These are phyloP conservation scores for Sugiyamaella valdiviana DNA, from an alignment of 805 yeast species.

Conservation along the genomic window DNA sequence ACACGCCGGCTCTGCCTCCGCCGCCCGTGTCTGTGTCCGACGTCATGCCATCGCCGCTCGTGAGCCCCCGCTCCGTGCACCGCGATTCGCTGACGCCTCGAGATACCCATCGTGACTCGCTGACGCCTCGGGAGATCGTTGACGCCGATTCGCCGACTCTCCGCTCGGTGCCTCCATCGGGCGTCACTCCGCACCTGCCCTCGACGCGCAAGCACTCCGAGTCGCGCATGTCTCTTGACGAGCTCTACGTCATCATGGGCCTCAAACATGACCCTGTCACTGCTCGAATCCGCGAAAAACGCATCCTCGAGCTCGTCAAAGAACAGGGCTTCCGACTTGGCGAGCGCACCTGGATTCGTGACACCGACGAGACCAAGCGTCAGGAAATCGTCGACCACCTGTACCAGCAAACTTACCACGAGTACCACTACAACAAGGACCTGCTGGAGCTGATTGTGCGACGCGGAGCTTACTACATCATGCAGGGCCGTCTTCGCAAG, in stretches of 20 bases:
- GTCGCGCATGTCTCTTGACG: slow-evolving; percentile 34
- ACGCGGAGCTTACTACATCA: slow-evolving; percentile 71
- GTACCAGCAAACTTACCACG: slow-evolving; percentile 40
- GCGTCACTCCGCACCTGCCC: neutral
- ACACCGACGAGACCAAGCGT: slow-evolving; percentile 54
- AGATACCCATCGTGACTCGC: neutral
- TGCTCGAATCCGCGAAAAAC: slow-evolving; percentile 35
- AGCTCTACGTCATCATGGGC: slow-evolving; percentile 36
- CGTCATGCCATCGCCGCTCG: neutral
- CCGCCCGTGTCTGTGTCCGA: neutral
- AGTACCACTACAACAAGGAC: slow-evolving; percentile 48
- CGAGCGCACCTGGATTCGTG: slow-evolving; percentile 78
- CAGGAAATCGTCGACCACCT: slow-evolving; percentile 43
- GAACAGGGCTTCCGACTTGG: slow-evolving; percentile 70
- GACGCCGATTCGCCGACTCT: neutral
- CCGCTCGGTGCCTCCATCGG: neutral
- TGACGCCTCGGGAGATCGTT: neutral
- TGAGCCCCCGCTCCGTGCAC: neutral
- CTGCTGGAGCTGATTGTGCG: slow-evolving; percentile 67
- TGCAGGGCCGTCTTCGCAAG: slow-evolving; percentile 71
- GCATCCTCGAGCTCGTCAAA: slow-evolving; percentile 32
- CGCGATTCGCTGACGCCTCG: neutral
- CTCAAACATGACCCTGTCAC: slow-evolving; percentile 32
- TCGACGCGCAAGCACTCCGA: slow-evolving; percentile 28
- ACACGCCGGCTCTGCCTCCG: neutral